A percentile compares a stretch with the other conserved stretches of the same genome.
Evolutionary conservation across 768 basidiomycete genomes (phyloP).

Genomic region (Coprinellus aureogranulatus): DNA sequence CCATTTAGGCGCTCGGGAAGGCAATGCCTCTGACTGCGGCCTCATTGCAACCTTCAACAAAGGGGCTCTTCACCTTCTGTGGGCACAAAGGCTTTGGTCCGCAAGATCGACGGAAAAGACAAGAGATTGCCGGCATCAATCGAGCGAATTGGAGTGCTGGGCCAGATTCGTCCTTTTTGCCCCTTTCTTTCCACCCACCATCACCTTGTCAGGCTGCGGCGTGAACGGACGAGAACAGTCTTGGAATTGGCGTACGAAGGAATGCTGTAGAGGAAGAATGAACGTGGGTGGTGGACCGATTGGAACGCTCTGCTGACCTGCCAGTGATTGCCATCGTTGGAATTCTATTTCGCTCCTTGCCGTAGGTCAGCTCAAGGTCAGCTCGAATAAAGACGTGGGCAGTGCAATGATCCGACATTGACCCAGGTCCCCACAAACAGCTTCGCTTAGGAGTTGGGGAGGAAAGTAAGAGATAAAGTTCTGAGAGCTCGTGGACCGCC

Average conservation of each 20-base stretch:
- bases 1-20: neutral
- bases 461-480: no score
- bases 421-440: neutral
- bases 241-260: neutral
- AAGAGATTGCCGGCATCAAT: neutral
- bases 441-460: no score
- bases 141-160: neutral
- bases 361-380: neutral
- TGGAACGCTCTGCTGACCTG: neutral
- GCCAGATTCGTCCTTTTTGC: neutral
- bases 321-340: no score
- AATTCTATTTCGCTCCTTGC: no score
- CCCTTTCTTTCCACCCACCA: neutral
- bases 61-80: neutral
- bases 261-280: neutral
- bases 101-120: neutral
- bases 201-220: neutral
- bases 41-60: neutral
- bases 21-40: neutral
- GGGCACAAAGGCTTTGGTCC: neutral
- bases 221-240: neutral
- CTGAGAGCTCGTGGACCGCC: no score
- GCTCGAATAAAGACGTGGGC: neutral
- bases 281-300: neutral
- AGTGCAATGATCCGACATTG: neutral